Evolutionary conservation across 768 basidiomycete species (phyloP).

Genomic region (Boletus reticulatus): DNA sequence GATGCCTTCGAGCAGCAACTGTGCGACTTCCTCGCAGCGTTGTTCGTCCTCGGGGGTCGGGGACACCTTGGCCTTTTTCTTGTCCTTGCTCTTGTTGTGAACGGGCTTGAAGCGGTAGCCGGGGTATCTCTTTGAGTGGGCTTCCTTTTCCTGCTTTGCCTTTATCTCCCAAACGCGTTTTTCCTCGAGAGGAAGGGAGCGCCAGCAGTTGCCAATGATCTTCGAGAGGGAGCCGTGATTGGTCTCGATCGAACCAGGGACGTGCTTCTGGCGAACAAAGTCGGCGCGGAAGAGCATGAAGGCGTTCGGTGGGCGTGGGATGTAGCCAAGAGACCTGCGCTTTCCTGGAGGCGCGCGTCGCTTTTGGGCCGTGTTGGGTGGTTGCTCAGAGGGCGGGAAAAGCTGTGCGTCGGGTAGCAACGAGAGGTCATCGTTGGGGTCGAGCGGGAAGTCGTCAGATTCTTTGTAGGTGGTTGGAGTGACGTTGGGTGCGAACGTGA

Average conservation of each 20-base stretch:
- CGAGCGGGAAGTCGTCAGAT: slow-evolving; percentile 27
- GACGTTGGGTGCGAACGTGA: slow-evolving; percentile 64
- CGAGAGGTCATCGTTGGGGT: slow-evolving; percentile 26
- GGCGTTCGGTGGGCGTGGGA: slow-evolving; percentile 29
- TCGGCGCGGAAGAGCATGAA: slow-evolving; percentile 39
- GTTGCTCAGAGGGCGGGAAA: slow-evolving; percentile 52
- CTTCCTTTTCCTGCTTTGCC: slow-evolving; percentile 72
- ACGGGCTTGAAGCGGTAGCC: slow-evolving; percentile 53
- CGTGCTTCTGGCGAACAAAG: slow-evolving; percentile 43
- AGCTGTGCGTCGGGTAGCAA: slow-evolving; percentile 38
- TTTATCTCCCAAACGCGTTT: slow-evolving; percentile 70
- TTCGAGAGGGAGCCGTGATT: slow-evolving; percentile 49
- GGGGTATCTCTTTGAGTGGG: slow-evolving; percentile 66
- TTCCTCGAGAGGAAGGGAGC: slow-evolving; percentile 65
- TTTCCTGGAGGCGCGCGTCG: slow-evolving; percentile 59
- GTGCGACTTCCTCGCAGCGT: slow-evolving; percentile 54
- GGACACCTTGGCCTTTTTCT: slow-evolving; percentile 33
- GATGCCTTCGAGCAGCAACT: slow-evolving; percentile 63
- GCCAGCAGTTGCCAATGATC: slow-evolving; percentile 60
- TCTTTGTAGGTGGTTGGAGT: slow-evolving; percentile 52
- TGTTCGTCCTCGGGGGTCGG: slow-evolving; percentile 28
- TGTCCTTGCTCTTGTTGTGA: slow-evolving; percentile 45
- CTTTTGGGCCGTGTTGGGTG: slow-evolving; percentile 39
- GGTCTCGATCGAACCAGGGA: slow-evolving; percentile 49
- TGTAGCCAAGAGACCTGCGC: slow-evolving; percentile 52